These are phyloP conservation scores for Fraxinus nigra DNA, from an alignment of 305 asterid genomes.

Conservation along the genomic window DNA sequence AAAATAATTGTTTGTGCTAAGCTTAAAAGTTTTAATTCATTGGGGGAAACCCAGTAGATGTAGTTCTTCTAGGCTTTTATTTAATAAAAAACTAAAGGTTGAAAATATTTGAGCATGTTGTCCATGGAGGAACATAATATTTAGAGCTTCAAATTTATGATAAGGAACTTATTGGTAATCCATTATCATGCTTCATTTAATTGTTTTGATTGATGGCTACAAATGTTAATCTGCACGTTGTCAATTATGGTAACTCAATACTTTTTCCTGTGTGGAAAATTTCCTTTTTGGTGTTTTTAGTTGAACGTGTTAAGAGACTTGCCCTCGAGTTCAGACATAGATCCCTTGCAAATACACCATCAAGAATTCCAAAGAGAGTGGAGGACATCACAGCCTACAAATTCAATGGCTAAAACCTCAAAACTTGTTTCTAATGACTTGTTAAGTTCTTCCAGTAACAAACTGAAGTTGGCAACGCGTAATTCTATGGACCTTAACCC, in stretches of 20 bases:
- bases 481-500: slow-evolving; percentile 30
- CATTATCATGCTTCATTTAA: slow-evolving; percentile 3
- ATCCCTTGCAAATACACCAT: slow-evolving; percentile 37
- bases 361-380: slow-evolving; percentile 41
- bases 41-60: not conserved
- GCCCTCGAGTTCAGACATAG: slow-evolving; percentile 36
- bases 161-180: not conserved
- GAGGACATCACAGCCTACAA: slow-evolving; percentile 32
- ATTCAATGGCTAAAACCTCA: slow-evolving; percentile 26
- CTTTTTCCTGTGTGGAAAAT: slow-evolving; percentile 16
- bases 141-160: not conserved
- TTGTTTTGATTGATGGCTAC: not conserved
- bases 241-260: slow-evolving; percentile 1
- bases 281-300: slow-evolving; percentile 37
- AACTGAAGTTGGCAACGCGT: slow-evolving; percentile 42
- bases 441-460: slow-evolving; percentile 45
- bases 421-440: slow-evolving; percentile 34
- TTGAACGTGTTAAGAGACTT: slow-evolving; percentile 33
- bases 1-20: not conserved
- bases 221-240: not conserved
- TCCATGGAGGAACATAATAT: not conserved
- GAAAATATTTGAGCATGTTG: slow-evolving; percentile 8
- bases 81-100: not conserved
- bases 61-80: not conserved
- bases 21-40: not conserved